Conservation (phyloP, 1,139 yeast genomes). For the Suhomyces panamericanus region DNA sequence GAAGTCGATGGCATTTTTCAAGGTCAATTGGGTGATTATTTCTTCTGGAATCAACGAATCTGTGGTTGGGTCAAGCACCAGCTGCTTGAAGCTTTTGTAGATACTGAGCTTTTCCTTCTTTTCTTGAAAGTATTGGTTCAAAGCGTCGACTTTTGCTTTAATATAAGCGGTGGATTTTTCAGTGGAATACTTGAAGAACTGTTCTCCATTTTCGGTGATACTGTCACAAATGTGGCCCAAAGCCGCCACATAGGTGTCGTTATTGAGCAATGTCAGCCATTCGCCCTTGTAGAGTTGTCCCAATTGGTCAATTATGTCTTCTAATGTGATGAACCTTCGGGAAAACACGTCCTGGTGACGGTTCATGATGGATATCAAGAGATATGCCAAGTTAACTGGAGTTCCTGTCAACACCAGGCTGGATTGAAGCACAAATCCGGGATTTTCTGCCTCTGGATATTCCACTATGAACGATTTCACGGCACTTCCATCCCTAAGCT, state of each 20-base stretch:
- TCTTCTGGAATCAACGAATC: slow-evolving; percentile 27
- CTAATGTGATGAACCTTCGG: slow-evolving; percentile 43
- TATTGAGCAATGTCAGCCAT: slow-evolving; percentile 30
- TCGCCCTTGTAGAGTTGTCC: slow-evolving; percentile 19
- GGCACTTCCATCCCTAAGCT: slow-evolving; percentile 27
- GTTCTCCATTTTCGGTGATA: slow-evolving; percentile 48
- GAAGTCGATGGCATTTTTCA: slow-evolving; percentile 31
- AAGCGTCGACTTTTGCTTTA: slow-evolving; percentile 27
- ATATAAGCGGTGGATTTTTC: slow-evolving; percentile 35
- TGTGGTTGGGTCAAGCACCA: slow-evolving; percentile 24
- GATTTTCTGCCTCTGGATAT: slow-evolving; percentile 7
- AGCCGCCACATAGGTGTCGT: slow-evolving; percentile 20
- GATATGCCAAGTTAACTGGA: slow-evolving; percentile 43
- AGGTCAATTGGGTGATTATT: slow-evolving; percentile 26
- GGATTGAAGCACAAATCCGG: slow-evolving; percentile 33
- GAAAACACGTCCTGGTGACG: slow-evolving; percentile 25
- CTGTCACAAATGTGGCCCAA: slow-evolving; percentile 44
- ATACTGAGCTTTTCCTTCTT: slow-evolving; percentile 14
- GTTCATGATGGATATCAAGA: slow-evolving; percentile 41
- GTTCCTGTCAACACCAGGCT: slow-evolving; percentile 45
- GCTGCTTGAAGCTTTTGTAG: slow-evolving; percentile 16
- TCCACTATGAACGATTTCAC: slow-evolving; percentile 44
- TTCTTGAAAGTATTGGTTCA: slow-evolving; percentile 28
- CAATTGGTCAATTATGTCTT: slow-evolving; percentile 50
- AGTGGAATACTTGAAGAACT: slow-evolving; percentile 46